These are phyloP conservation scores for Fraxinus anomala DNA, from an alignment of 257 asterid genomes.

Conservation along the genomic window DNA sequence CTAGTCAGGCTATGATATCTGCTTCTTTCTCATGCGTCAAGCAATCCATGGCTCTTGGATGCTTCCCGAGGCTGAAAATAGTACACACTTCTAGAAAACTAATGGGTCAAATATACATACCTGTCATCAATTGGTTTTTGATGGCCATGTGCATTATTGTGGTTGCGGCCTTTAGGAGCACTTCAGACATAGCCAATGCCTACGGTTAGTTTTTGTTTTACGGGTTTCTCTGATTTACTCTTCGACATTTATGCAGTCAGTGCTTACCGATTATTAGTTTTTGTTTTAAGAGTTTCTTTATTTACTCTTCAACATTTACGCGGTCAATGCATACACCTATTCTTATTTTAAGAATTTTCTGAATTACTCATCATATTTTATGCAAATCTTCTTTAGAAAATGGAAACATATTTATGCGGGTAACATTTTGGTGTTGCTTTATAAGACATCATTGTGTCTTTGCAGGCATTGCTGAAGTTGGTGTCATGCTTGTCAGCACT, in stretches of 20 bases:
- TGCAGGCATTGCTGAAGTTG: slow-evolving; percentile 96
- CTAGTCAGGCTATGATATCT: slow-evolving; percentile 98
- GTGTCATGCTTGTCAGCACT: slow-evolving; percentile 92
- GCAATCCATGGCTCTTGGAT: slow-evolving; percentile 96
- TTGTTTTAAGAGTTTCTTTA: no score
- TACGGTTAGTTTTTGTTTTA: slow-evolving; percentile 55
- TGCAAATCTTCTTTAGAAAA: not conserved
- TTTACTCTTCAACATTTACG: no score
- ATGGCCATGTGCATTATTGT: slow-evolving; percentile 93
- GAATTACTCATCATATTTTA: not conserved
- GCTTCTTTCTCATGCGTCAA: slow-evolving; percentile 95
- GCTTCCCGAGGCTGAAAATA: slow-evolving; percentile 95
- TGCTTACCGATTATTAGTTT: no score
- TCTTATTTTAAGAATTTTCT: not conserved
- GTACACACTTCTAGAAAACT: slow-evolving; percentile 81
- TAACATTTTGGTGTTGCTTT: not conserved
- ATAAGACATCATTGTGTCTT: not conserved
- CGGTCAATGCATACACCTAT: no score
- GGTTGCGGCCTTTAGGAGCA: slow-evolving; percentile 84
- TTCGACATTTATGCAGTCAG: not conserved
- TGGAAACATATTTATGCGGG: not conserved
- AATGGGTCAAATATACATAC: slow-evolving; percentile 96
- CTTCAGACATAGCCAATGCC: slow-evolving; percentile 84
- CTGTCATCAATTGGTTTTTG: slow-evolving; percentile 86
- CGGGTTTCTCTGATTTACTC: not conserved